These are phyloP conservation scores for Exsudoporus floridanus DNA, from an alignment of 1,284 basidiomycete species.

Conservation along the genomic window DNA sequence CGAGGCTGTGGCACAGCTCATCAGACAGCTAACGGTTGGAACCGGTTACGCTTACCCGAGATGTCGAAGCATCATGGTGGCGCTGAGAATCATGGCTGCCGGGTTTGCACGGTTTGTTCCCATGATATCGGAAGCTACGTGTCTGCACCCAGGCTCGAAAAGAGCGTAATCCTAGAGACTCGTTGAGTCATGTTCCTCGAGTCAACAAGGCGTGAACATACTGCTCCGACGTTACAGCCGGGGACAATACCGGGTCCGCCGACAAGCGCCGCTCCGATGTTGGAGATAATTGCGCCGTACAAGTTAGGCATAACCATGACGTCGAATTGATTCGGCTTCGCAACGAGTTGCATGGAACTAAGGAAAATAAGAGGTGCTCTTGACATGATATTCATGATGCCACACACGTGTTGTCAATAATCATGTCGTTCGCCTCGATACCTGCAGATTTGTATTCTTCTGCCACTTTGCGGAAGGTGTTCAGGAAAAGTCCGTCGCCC, in stretches of 20 bases:
- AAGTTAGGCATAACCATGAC: constrained; percentile 99
- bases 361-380: not conserved
- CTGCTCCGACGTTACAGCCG: constrained; percentile 96
- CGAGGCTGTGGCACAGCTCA: constrained; percentile 55
- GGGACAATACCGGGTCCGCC: constrained; percentile 98
- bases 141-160: constrained; percentile 98
- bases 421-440: constrained; percentile 97
- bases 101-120: constrained; percentile 98
- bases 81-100: constrained; percentile 95
- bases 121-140: constrained; percentile 98
- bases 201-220: constrained; percentile 39
- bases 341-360: constrained; percentile 98
- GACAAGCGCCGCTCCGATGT: constrained; percentile 97
- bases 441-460: constrained; percentile 95
- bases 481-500: constrained; percentile 98
- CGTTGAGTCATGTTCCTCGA: constrained; percentile 4
- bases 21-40: constrained; percentile 4
- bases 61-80: constrained; percentile 99
- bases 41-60: constrained; percentile 62
- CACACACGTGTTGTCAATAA: constrained; percentile 94
- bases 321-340: constrained; percentile 93
- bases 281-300: constrained; percentile 97
- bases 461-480: constrained; percentile 95
- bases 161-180: constrained; percentile 84
- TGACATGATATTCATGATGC: constrained; percentile 4